Percentiles rank a stretch among this genome's conserved stretches.
phyloP scores from a whole-genome alignment of 305 asterid species.

The Fraxinus sp. region DNA sequence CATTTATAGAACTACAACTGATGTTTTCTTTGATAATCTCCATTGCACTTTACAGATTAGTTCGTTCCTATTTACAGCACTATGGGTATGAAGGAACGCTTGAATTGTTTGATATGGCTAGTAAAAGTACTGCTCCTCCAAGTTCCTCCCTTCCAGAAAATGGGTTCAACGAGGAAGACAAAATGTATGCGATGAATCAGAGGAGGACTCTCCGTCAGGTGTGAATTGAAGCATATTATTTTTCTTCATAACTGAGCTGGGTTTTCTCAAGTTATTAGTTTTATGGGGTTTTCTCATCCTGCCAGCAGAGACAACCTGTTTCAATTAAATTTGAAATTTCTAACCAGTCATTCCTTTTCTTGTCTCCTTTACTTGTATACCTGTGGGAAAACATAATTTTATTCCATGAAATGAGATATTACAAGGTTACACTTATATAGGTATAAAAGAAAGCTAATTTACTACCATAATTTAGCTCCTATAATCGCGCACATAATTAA shows the following conservation, averaged over 20 bases:
- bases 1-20: slow-evolving; percentile 12
- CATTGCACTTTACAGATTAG: slow-evolving; percentile 53
- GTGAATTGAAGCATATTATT: slow-evolving; percentile 27
- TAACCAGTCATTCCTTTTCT: background rate
- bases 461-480: background rate
- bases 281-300: background rate
- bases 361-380: background rate
- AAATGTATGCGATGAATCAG: slow-evolving; percentile 50
- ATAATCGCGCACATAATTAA: background rate
- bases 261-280: background rate
- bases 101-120: slow-evolving; percentile 61
- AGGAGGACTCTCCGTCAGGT: slow-evolving; percentile 90
- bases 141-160: slow-evolving; percentile 56
- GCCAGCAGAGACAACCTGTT: slow-evolving; percentile 1
- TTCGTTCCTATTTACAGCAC: slow-evolving; percentile 82
- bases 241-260: slow-evolving; percentile 1
- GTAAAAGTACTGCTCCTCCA: slow-evolving; percentile 67
- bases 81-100: slow-evolving; percentile 94
- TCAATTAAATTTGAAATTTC: background rate
- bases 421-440: background rate
- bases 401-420: background rate
- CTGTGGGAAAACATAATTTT: background rate
- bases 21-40: slow-evolving; percentile 6
- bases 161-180: slow-evolving; percentile 47
- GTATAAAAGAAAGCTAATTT: background rate